Evolutionary conservation across 768 basidiomycete genomes (phyloP).

Genomic region (Auricularia auricula-judae): DNA sequence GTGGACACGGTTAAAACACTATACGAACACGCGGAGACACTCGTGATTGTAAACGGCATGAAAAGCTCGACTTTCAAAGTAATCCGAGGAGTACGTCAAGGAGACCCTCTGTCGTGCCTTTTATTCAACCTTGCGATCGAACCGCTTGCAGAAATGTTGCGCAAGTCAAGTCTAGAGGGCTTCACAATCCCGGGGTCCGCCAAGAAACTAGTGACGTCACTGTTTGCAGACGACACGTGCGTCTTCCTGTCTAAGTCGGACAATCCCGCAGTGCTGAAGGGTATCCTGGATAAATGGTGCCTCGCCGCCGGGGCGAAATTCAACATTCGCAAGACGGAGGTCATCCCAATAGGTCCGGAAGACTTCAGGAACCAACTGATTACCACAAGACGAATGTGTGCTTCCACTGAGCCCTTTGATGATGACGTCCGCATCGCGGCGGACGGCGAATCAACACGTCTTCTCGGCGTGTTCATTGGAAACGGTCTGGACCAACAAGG

Average conservation of each 20-base stretch:
- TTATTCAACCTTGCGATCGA: constrained; percentile 33
- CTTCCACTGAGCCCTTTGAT: background rate
- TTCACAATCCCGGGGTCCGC: constrained; percentile 10
- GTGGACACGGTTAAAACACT: constrained; percentile 18
- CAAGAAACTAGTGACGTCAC: constrained; percentile 6
- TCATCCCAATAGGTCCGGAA: constrained; percentile 18
- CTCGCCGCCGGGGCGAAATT: constrained; percentile 29
- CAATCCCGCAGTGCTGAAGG: constrained; percentile 13
- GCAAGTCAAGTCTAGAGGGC: constrained; percentile 15
- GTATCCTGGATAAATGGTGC: constrained; percentile 29
- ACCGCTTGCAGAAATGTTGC: constrained; percentile 22
- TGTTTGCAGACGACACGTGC: constrained; percentile 32
- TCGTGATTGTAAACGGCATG: constrained; percentile 22
- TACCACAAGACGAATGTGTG: background rate
- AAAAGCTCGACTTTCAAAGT: constrained; percentile 16
- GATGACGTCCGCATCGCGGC: background rate
- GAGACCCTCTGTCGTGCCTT: constrained; percentile 29
- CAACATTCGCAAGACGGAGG: constrained; percentile 29
- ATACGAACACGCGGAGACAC: constrained; percentile 20
- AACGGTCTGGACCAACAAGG: background rate
- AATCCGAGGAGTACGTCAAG: constrained; percentile 25
- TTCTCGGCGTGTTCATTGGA: background rate
- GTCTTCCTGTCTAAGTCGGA: constrained; percentile 23
- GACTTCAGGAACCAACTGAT: background rate
- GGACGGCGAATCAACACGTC: background rate